Base-by-base conservation (phyloP, 305 asterid species). In the Plantago coronopus region DNA sequence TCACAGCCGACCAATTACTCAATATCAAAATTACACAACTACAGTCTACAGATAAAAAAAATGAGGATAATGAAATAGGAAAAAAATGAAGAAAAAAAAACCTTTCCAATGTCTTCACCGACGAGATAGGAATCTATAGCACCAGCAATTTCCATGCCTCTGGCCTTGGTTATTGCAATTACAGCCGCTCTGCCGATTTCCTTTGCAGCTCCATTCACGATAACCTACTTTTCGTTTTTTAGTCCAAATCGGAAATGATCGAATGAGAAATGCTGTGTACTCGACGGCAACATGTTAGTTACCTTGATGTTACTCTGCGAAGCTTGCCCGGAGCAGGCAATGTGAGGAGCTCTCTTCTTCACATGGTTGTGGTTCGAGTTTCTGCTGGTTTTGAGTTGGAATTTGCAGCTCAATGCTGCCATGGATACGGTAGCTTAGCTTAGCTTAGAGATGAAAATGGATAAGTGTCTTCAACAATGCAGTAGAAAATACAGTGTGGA, bases 161-260 rank as follows among this genome's bases (percentile, higher is more conserved):
- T 82, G 3, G 95, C 88, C 62, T 76, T 87, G 21, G 95, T 81
- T 50, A 90, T 85, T 18, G 97, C 96, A 62, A 81, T 42, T 19
- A 87, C 97, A 53, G 96, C 96, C 29, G 95, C 97, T 67, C 89
- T 77, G 2, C 96, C 97, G 18, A 85, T 90, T 64, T 84, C 95
- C 69, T 90, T 90, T 1, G 96, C 95, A 53, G 96, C 97, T 54
- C 96, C 97, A 76, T 84, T 89, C 43, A 89, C 74, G 22, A 89
- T 77, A 51, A 86, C 91, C 95, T 86, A 15, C 42, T 15, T 27
- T 10, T 15, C 10, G 4, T 50, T 25, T 54, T 15, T 16, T 14
- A 15, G 11, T n/a, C 14, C 2, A 2, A 11, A 38, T 38, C 2
- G 3, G 37, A 54, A 27, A 15, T 25, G 19, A 50, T 27, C 17